Evolutionary conservation across 768 basidiomycete species (phyloP), one percentile per base, ranked within the genome.

Genomic region (Rhizopogon vinicolor): DNA sequence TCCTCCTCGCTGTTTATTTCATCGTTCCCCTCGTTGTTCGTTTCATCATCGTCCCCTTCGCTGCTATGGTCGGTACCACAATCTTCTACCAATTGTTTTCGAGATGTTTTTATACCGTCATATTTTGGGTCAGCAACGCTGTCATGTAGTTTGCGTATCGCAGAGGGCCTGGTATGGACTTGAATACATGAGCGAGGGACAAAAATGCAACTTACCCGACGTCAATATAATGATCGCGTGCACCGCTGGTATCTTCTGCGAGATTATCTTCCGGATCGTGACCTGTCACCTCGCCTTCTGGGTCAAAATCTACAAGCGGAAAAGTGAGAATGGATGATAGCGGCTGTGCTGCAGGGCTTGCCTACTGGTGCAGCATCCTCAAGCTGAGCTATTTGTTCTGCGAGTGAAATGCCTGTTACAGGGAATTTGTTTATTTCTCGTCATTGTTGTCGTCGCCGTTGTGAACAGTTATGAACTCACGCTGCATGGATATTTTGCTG

Each of bases 371-470:
- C 79, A 19, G 85, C 72, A 51, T 89, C 82, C 45, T 90, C 81
- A 25, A 98, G 82, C 64, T 87, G 80, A 39, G 87, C 87, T 41
- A 97, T 83, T 65, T 96, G 93, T 66, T 95, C 82, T 3, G 83
- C 85, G 25, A 91, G 78, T 3, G 87, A 84, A 37, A 87, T 68
- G 29, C 79, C 78, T 78, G 57, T 12, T 25, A 42, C 44, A 1
- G 1, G 10, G 8, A 28, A 31, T 13, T 43, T 31, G n/a, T 56
- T 45, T 56, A 44, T 54, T 60, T 46, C 22, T 41, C 28, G 29
- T 16, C 22, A 2, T 22, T 22, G 22, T 22, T 22, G 22, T 22
- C 22, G 22, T 22, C 12, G 42, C 22, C 25, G 41, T 16, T 16
- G 43, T 31, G 29, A 43, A 39, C 18, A 49, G 42, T 43, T 25